These are phyloP conservation scores for Pseudogymnoascus sp. DNA, from an alignment of 2,329 filamentous ascomycete genomes.

Conservation along the genomic window DNA sequence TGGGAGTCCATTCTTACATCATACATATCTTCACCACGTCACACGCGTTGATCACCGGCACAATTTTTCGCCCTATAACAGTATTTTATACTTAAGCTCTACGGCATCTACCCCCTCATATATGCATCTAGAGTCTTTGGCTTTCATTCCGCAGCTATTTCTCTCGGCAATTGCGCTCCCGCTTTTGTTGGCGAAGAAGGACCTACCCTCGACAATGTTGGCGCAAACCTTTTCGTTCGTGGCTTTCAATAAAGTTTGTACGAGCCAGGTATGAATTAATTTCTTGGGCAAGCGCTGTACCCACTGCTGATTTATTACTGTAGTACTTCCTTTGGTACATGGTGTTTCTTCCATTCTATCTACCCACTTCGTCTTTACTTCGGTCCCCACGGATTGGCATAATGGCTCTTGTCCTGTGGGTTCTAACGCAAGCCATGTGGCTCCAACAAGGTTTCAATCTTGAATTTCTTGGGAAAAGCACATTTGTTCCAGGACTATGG, in stretches of 20 bases:
- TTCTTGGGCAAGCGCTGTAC: not conserved
- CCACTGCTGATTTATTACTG: not conserved
- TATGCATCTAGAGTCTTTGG: slow-evolving; percentile 62
- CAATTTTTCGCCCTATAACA: slow-evolving; percentile 97
- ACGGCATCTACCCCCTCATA: slow-evolving; percentile 38
- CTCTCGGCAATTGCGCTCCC: slow-evolving; percentile 72
- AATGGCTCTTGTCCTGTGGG: slow-evolving; percentile 61
- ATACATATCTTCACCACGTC: slow-evolving; percentile 90
- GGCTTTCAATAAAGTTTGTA: slow-evolving; percentile 97
- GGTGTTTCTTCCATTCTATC: slow-evolving; percentile 83
- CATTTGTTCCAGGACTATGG: slow-evolving; percentile 82
- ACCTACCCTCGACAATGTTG: slow-evolving; percentile 77
- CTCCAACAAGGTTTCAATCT: slow-evolving; percentile 66
- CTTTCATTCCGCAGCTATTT: slow-evolving; percentile 80
- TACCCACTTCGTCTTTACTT: slow-evolving; percentile 70
- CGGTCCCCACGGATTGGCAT: slow-evolving; percentile 52
- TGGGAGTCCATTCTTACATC: slow-evolving; percentile 69
- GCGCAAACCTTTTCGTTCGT: slow-evolving; percentile 97
- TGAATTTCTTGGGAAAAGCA: slow-evolving; percentile 73
- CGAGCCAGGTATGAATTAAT: slow-evolving; percentile 65
- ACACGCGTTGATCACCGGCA: slow-evolving; percentile 92
- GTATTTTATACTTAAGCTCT: slow-evolving; percentile 78
- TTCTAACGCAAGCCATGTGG: slow-evolving; percentile 67
- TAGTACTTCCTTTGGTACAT: slow-evolving; percentile 99
- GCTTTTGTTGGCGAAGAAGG: slow-evolving; percentile 67